Evolutionary conservation across 345 rosid species (phyloP), one percentile per base, ranked within the genome.

Genomic region (Dipteronia dyeriana): DNA sequence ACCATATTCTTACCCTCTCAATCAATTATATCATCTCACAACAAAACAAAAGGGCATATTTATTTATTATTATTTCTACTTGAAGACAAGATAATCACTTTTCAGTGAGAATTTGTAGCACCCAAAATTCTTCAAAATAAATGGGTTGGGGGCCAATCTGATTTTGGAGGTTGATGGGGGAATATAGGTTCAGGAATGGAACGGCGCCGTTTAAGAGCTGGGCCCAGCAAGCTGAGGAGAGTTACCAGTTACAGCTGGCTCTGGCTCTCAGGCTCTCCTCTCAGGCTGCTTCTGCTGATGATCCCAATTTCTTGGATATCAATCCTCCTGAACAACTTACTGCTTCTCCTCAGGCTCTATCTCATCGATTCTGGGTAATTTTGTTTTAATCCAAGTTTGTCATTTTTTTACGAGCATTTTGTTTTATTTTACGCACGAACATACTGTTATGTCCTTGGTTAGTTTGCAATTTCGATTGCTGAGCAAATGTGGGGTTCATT

Each of bases 171-270:
- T 45, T 25, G 53, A 73, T 73, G 74, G 74, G 31, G 16, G 39
- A 39, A 60, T 34, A 22, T 23, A 63, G 67, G 63, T 1, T 9
- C 9, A 41, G 74, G 63, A 53, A 54, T 29, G 71, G 39, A 22
- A 57, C 5, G 22, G 39, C 41, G 66, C 14, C 66, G 49, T 61
- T 56, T 4, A 84, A 78, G 78, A 86, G 87, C 84, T 88, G 85
- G 91, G 89, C 91, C 23, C 86, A 78, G 78, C 89, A 86, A 76
- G 86, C 88, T 31, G 88, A 88, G 75, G 91, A 86, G 86, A 88
- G 89, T 73, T 86, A 86, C 60, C 91, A 88, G 84, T 72, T 88
- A 74, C 91, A 88, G 75, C 71, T 86, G 74, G 89, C 91, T n/a
- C 75, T 88, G 64, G 91, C 85, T 51, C 75, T 83, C 80, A 79